phyloP scores from a whole-genome alignment of 75 land plant genomes.

The Isoetes taiwanensis region DNA sequence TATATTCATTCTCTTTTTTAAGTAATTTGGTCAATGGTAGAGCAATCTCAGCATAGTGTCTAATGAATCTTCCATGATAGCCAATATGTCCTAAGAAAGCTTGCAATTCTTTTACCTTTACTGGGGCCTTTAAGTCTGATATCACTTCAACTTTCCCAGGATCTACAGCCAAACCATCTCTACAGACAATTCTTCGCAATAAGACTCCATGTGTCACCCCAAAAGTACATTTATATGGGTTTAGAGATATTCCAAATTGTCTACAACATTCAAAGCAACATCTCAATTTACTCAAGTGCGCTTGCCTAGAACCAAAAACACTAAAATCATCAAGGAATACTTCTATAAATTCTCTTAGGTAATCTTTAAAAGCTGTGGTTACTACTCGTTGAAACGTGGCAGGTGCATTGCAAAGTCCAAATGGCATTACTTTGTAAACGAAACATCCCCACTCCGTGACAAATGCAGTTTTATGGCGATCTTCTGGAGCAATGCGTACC shows the following conservation, averaged over 20 bases:
- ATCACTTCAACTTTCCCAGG: conserved; percentile 10
- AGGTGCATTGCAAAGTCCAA: conserved; percentile 10
- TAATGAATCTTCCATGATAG: conserved; percentile 8
- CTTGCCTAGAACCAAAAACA: no score
- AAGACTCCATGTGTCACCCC: conserved; percentile 1
- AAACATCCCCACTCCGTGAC: conserved; percentile 11
- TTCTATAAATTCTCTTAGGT: no score
- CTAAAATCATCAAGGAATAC: no score
- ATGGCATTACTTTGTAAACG: conserved; percentile 9
- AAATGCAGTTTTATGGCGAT: conserved; percentile 8
- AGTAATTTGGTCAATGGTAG: conserved; percentile 13
- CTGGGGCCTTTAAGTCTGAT: conserved; percentile 1
- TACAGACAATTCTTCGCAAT: conserved; percentile 6
- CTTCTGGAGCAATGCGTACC: conserved; percentile 2
- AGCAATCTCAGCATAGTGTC: background rate
- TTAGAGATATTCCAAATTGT: background rate
- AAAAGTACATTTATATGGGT: background rate
- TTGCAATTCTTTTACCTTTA: background rate
- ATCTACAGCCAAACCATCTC: conserved; percentile 7
- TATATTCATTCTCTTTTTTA: conserved; percentile 3
- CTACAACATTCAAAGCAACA: background rate
- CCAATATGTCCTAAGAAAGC: conserved; percentile 17
- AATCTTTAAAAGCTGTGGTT: no score
- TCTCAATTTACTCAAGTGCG: no score
- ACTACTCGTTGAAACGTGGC: conserved; percentile 5